Conservation (phyloP, 306 rosid genomes). For the Pachyrhizus erosus region DNA sequence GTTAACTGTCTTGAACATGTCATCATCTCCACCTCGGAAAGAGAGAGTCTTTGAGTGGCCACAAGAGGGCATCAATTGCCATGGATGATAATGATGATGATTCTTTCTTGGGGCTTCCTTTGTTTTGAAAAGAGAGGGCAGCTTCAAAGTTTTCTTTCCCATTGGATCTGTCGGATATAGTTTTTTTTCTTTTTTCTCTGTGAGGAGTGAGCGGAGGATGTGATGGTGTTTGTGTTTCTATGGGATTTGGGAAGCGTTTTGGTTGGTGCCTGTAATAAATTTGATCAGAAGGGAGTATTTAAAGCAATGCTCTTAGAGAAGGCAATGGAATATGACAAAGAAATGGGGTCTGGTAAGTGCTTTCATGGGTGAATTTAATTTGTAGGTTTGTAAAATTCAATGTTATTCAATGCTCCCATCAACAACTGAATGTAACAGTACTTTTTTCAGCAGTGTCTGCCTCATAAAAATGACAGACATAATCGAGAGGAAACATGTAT, state of each 20-base stretch:
- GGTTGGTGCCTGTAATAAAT: constrained; percentile 52
- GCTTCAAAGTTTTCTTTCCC: constrained; percentile 62
- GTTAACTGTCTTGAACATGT: constrained; percentile 67
- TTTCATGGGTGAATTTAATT: constrained; percentile 63
- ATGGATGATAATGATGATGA: constrained; percentile 36
- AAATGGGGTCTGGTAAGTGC: constrained; percentile 51
- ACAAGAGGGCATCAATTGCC: constrained; percentile 64
- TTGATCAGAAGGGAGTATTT: constrained; percentile 50
- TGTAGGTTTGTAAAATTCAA: constrained; percentile 61
- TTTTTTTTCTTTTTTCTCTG: no score
- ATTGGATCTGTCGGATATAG: constrained; percentile 36
- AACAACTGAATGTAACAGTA: constrained; percentile 52
- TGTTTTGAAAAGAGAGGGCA: constrained; percentile 58
- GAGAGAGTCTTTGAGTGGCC: constrained; percentile 65
- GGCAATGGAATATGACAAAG: constrained; percentile 44
- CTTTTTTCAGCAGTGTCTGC: constrained; percentile 43
- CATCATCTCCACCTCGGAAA: constrained; percentile 55
- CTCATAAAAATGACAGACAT: constrained; percentile 1
- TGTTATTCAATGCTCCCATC: constrained; percentile 62
- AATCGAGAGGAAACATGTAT: not conserved
- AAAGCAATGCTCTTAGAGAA: constrained; percentile 36
- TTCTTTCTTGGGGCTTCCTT: constrained; percentile 36
- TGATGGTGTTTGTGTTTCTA: constrained; percentile 8
- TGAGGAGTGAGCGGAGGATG: not conserved
- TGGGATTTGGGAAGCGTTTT: constrained; percentile 37